A percentile compares a stretch with the other conserved stretches of the same genome.
phyloP scores from a whole-genome alignment of 495 filamentous ascomycete species.

The Ramalina intermedia region DNA sequence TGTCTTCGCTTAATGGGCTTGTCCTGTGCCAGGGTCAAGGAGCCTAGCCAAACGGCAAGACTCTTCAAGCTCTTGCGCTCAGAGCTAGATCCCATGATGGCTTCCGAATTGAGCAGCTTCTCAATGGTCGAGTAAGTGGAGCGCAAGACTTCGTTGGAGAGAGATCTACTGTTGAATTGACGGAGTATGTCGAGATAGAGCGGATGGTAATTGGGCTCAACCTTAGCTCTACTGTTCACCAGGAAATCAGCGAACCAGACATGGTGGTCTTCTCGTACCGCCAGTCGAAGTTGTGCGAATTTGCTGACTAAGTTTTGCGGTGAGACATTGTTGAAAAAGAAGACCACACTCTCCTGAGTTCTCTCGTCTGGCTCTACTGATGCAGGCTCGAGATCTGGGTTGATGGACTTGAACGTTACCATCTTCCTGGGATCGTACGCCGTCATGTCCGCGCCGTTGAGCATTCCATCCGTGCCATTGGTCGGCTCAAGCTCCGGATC shows the following conservation, averaged over 20 bases:
- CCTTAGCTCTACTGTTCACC: slow-evolving; percentile 91
- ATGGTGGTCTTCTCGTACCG: slow-evolving; percentile 63
- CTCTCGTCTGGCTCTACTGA: slow-evolving; percentile 72
- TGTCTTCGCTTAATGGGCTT: slow-evolving; percentile 94
- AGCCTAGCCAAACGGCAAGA: slow-evolving; percentile 81
- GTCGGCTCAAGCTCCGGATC: slow-evolving; percentile 21
- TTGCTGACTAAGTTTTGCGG: slow-evolving; percentile 74
- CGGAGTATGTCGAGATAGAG: slow-evolving; percentile 84
- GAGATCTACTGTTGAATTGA: slow-evolving; percentile 56
- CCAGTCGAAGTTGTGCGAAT: slow-evolving; percentile 60
- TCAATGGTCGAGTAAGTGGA: slow-evolving; percentile 82
- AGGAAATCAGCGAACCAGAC: slow-evolving; percentile 94
- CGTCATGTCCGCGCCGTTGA: slow-evolving; percentile 25
- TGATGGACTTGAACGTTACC: slow-evolving; percentile 59
- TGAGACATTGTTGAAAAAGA: slow-evolving; percentile 92
- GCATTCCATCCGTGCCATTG: slow-evolving; percentile 16
- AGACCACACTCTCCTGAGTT: slow-evolving; percentile 82
- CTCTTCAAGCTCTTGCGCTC: slow-evolving; percentile 86
- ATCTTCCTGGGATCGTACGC: slow-evolving; percentile 48
- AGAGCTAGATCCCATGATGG: slow-evolving; percentile 58
- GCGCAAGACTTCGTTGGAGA: slow-evolving; percentile 82
- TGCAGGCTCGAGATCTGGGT: slow-evolving; percentile 49
- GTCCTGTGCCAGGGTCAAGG: slow-evolving; percentile 83
- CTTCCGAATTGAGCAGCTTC: slow-evolving; percentile 76
- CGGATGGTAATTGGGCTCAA: slow-evolving; percentile 88